Base-by-base conservation (phyloP, 2,329 filamentous ascomycete species). In the Stachybotrys echinatus region DNA sequence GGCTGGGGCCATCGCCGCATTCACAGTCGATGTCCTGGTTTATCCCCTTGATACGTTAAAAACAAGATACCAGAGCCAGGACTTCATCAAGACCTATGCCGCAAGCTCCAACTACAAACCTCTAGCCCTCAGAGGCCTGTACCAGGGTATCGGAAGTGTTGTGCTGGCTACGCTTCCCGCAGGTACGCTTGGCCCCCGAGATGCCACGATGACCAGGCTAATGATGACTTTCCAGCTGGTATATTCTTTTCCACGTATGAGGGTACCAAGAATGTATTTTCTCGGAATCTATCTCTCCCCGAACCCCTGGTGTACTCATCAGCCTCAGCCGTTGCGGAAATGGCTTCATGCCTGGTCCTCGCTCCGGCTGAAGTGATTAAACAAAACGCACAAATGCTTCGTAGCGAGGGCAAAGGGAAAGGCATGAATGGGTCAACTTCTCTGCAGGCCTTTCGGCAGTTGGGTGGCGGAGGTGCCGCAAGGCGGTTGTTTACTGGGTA, bases 191-290 rank as follows among this genome's bases (percentile, higher is more conserved):
- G 10, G 10, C 14, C 6, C 20, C 14, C n/a, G 20, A 8, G 1
- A 5, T 17, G n/a, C n/a, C 12, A 4, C 5, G 6, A n/a, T 19
- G 10, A 37, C 12, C n/a, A 4, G 27, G 23, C 7, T 22, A 44
- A 6, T 4, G 40, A 34, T n/a, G 14, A 19, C 19, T 8, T 19
- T 19, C 46, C 56, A 87, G 88, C 90, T 47, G 90, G 89, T 52
- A 77, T 89, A 12, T 96, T 96, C 74, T 96, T 96, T 69, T 91
- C 88, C 2, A 92, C 88, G 1, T 96, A 96, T 66, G 91, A 96
- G 70, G 83, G 77, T 43, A 75, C 84, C 19, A 95, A 95, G 67
- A 70, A 73, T 3, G 66, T 80, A 3, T 75, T 95, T 2, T 74
- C 75, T 17, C 66, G 65, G 19, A 64, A 75, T 37, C 73, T 80